Evolutionary conservation across 768 basidiomycete genomes (phyloP).

Genomic region (Sarcomyxa edulis): DNA sequence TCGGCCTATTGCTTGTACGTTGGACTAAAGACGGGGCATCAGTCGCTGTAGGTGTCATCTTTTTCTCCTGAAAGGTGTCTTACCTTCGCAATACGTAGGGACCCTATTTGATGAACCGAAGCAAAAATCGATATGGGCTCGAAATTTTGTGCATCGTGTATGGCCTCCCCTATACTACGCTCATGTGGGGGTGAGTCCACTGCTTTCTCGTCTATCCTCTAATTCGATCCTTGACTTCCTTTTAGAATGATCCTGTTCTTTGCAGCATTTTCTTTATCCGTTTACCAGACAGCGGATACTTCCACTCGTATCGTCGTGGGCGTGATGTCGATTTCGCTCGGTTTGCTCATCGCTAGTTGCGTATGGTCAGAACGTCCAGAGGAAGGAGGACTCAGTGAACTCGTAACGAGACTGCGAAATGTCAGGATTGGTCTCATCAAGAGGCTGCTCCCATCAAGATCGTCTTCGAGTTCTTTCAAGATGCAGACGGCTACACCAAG

Average conservation of each 20-base stretch:
- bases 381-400: too few species aligned
- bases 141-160: constrained; percentile 51
- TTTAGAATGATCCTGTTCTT: constrained; percentile 34
- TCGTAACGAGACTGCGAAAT: too few species aligned
- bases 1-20: constrained; percentile 41
- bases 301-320: constrained; percentile 24
- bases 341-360: constrained; percentile 36
- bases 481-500: too few species aligned
- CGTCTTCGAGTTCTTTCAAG: too few species aligned
- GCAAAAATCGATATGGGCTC: constrained; percentile 26
- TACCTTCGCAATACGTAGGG: constrained; percentile 3
- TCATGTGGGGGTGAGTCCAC: constrained; percentile 53
- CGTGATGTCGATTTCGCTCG: constrained; percentile 18
- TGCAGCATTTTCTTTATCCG: constrained; percentile 31
- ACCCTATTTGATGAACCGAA: not conserved
- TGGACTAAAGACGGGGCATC: constrained; percentile 31
- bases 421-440: too few species aligned
- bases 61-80: constrained; percentile 4
- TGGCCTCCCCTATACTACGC: constrained; percentile 47
- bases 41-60: constrained; percentile 30
- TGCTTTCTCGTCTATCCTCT: not conserved
- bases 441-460: too few species aligned
- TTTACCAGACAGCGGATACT: constrained; percentile 20
- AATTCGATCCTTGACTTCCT: not conserved
- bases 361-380: too few species aligned